A percentile compares a stretch with the other conserved stretches of the same genome.
Conservation (phyloP, 768 basidiomycete genomes). For the Russula emetica region DNA sequence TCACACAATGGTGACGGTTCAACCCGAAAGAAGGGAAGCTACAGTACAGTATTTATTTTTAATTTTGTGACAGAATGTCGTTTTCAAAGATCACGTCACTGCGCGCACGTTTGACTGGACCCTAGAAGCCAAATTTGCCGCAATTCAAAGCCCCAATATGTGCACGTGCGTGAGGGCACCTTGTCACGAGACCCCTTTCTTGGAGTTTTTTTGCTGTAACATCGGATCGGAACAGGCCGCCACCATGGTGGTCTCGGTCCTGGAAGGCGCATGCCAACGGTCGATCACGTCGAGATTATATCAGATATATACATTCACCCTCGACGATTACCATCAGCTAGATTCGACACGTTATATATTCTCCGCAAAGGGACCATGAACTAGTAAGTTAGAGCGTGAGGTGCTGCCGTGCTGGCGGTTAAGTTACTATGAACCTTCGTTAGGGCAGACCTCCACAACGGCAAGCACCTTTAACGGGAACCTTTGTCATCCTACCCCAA, state of each 20-base stretch:
- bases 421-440: too few species aligned
- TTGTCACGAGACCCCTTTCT: background rate
- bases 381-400: too few species aligned
- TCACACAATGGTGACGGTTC: background rate
- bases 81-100: too few species aligned
- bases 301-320: background rate
- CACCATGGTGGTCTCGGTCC: too few species aligned
- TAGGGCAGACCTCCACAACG: too few species aligned
- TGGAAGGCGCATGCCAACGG: background rate
- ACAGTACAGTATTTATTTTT: too few species aligned
- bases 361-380: background rate
- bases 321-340: background rate
- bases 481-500: background rate
- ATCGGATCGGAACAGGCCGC: too few species aligned
- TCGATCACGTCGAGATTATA: background rate
- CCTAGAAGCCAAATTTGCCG: too few species aligned
- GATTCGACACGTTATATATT: background rate
- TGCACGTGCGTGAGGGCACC: background rate
- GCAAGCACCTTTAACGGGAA: background rate
- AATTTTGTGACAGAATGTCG: too few species aligned
- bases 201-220: too few species aligned
- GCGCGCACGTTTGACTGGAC: too few species aligned
- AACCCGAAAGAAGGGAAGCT: background rate
- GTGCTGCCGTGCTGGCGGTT: too few species aligned
- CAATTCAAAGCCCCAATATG: background rate